These are phyloP conservation scores for Raphanus sativus DNA, from an alignment of 345 rosid genomes.

Conservation along the genomic window DNA sequence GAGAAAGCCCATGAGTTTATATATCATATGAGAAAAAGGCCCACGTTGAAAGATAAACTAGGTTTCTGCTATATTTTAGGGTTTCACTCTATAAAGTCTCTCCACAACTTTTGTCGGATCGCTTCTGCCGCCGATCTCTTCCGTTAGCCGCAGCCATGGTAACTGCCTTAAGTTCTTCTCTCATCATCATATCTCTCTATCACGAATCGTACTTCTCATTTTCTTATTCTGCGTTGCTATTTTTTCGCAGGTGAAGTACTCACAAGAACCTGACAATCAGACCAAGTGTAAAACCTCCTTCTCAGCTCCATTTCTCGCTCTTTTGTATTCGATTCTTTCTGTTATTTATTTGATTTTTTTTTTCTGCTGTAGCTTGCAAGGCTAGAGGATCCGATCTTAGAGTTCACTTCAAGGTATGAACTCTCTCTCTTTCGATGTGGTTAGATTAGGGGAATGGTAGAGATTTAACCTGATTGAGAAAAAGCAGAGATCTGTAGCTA, in stretches of 20 bases:
- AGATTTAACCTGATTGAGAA: slow-evolving; percentile 50
- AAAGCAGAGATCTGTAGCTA: slow-evolving; percentile 59
- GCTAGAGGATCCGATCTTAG: slow-evolving; percentile 93
- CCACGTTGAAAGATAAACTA: not conserved
- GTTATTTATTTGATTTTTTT: not conserved
- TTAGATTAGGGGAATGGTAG: not conserved
- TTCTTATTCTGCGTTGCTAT: not conserved
- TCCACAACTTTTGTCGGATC: not conserved
- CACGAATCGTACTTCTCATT: not conserved
- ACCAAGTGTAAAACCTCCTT: slow-evolving; percentile 65
- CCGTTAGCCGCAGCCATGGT: slow-evolving; percentile 37
- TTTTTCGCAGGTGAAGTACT: slow-evolving; percentile 80
- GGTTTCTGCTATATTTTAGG: not conserved
- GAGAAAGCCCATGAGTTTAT: not conserved
- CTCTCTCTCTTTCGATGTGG: not conserved
- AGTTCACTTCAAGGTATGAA: slow-evolving; percentile 85
- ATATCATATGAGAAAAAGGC: not conserved
- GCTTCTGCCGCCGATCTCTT: not conserved
- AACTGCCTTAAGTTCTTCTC: slow-evolving; percentile 6
- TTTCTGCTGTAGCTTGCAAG: slow-evolving; percentile 82
- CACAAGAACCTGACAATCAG: slow-evolving; percentile 84
- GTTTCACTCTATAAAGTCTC: not conserved
- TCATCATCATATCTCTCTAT: not conserved
- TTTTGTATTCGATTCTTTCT: not conserved
- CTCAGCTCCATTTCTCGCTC: not conserved